A percentile compares a stretch with the other conserved stretches of the same genome.
phyloP scores from a whole-genome alignment of 23 red algal species.

The Chondrus crispus region DNA sequence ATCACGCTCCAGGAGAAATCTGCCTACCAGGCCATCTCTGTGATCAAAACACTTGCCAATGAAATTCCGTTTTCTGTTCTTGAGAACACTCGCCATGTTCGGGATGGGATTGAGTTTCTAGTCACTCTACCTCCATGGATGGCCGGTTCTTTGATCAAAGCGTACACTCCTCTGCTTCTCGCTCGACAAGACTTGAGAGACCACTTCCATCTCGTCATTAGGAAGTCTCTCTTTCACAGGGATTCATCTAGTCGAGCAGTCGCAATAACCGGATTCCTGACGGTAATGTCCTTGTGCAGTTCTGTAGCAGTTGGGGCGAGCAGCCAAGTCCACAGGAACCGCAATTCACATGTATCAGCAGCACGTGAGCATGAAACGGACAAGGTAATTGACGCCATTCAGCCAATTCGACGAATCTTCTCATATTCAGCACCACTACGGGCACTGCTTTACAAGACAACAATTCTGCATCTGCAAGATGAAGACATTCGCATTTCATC shows the following conservation, averaged over 20 bases:
- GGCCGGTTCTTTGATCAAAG: conserved; percentile 10
- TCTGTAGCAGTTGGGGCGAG: neutral
- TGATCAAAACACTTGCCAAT: neutral
- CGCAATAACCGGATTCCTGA: conserved; percentile 47
- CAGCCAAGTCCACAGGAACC: neutral
- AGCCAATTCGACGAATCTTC: conserved; percentile 53
- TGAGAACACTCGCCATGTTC: conserved; percentile 20
- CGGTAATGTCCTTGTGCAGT: conserved; percentile 9
- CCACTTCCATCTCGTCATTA: conserved; percentile 40
- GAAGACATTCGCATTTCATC: neutral
- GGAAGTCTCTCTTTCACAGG: conserved; percentile 51
- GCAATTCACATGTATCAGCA: neutral
- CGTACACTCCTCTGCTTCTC: conserved; percentile 13
- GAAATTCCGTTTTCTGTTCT: conserved; percentile 32
- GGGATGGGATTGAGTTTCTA: conserved; percentile 51
- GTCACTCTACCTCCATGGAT: conserved; percentile 47
- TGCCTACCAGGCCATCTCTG: conserved; percentile 4
- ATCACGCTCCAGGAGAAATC: conserved; percentile 59
- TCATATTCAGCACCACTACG: conserved; percentile 34
- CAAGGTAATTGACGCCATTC: conserved; percentile 17
- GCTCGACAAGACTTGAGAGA: conserved; percentile 40
- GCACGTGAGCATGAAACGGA: neutral
- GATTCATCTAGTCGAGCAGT: conserved; percentile 50
- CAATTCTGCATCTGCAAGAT: neutral
- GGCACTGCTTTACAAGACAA: conserved; percentile 49